Evolutionary conservation across 495 filamentous ascomycete genomes (phyloP).

Genomic region (Apodospora peruviana): DNA sequence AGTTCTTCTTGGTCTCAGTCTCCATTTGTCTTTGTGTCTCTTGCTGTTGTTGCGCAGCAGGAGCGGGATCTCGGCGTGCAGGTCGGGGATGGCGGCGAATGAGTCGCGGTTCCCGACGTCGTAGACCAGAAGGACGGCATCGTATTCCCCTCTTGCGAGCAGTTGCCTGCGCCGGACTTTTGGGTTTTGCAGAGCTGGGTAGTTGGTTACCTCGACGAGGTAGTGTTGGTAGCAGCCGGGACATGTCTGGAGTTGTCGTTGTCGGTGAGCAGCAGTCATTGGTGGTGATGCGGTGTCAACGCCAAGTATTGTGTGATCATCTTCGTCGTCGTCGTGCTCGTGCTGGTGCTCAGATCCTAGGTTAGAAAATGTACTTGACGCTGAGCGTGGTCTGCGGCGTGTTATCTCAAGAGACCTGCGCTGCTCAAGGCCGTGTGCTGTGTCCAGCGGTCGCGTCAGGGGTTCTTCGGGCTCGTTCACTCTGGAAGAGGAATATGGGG

Average conservation of each 20-base stretch:
- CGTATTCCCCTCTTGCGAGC: conserved; percentile 12
- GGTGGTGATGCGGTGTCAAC: too few relatives aligned
- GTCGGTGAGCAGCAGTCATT: not conserved
- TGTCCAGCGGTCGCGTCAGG: conserved; percentile 5
- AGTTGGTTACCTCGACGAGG: conserved; percentile 22
- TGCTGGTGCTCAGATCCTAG: conserved; percentile 1
- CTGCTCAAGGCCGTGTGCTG: not conserved
- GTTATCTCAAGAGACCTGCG: not conserved
- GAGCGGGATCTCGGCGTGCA: conserved; percentile 18
- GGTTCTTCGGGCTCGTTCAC: not conserved
- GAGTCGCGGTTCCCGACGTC: conserved; percentile 14
- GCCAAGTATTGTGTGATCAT: too few relatives aligned
- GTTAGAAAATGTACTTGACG: conserved; percentile 18
- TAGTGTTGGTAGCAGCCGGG: conserved; percentile 12
- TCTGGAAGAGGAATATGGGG: not conserved
- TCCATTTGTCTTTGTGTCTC: not conserved
- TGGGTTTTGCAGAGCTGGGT: conserved; percentile 13
- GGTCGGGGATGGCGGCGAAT: conserved; percentile 6
- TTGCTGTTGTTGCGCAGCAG: not conserved
- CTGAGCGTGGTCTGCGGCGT: conserved; percentile 1
- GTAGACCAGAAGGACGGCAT: conserved; percentile 23
- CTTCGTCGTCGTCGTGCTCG: not conserved
- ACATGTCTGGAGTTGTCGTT: not conserved
- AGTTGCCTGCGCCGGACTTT: conserved; percentile 5
- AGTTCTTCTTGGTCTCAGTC: not conserved